Evolutionary conservation across 2,329 filamentous ascomycete species (phyloP), one percentile per base, ranked within the genome.

Genomic region (Neonectria magnoliae): DNA sequence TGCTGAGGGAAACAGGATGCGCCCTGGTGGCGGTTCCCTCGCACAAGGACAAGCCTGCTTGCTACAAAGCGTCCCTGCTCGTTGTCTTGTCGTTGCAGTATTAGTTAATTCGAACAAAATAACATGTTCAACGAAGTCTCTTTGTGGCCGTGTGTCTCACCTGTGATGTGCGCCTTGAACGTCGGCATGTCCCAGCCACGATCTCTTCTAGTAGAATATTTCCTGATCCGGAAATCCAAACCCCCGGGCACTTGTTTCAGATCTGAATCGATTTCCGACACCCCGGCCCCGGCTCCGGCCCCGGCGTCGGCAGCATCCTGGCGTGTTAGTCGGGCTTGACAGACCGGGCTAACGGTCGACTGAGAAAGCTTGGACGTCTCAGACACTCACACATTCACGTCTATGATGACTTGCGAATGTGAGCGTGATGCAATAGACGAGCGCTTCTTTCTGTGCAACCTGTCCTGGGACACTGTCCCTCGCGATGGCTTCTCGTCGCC

Each of bases 21-120:
- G 74, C 76, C 76, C 76, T 66, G 77, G 77, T 22, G 76, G 72
- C 64, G 64, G 51, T 62, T 68, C 68, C 66, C 73, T 73, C 69
- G 63, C 71, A 75, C 73, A 75, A 78, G 75, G 72, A 76, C 71
- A 78, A 77, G 75, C 76, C 74, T 74, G 75, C 71, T 77, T 71
- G 72, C 71, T 75, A 73, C 67, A 74, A 71, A 74, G 75, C 75
- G 75, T 74, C 75, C 77, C 77, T 80, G 78, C 76, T 79, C 75
- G 75, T 76, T 77, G 74, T 77, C 72, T 79, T 77, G 76, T 78
- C 70, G 71, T 76, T 76, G 76, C 75, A 78, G 74, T 81, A 81
- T 76, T 81, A 81, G 78, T 80, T 81, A 80, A 81, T 81, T 60
- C 72, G 73, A 81, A 77, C 72, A 76, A 70, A 66, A 59, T 62